Evolutionary conservation across 768 basidiomycete genomes (phyloP).

Genomic region (Harrya chromipes): DNA sequence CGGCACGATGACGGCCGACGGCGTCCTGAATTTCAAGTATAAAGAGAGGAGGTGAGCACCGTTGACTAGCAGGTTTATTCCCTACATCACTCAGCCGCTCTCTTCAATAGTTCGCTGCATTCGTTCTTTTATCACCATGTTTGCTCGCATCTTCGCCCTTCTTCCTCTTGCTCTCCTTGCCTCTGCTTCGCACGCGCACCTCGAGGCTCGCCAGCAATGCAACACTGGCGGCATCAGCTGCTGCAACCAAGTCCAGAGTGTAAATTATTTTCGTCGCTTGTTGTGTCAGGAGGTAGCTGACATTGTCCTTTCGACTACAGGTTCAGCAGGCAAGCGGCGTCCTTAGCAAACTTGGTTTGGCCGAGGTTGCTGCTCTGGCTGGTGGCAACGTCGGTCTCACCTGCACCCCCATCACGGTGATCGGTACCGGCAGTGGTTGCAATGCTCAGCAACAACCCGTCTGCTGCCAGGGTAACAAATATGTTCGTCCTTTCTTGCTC

Average conservation of each 20-base stretch:
- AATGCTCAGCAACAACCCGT: background rate
- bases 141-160: conserved; percentile 18
- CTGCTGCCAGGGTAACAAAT: conserved; percentile 4
- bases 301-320: background rate
- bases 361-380: background rate
- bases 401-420: conserved; percentile 6
- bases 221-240: conserved; percentile 8
- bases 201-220: conserved; percentile 11
- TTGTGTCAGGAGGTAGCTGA: too few species aligned
- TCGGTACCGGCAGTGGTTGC: conserved; percentile 7
- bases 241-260: conserved; percentile 2
- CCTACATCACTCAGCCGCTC: too few species aligned
- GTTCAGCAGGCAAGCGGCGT: background rate
- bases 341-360: background rate
- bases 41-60: too few species aligned
- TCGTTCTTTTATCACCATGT: background rate
- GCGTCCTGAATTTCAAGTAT: too few species aligned
- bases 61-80: too few species aligned
- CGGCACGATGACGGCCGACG: too few species aligned
- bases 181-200: conserved; percentile 10
- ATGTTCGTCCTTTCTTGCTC: background rate
- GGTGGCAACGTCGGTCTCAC: conserved; percentile 6
- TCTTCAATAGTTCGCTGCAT: too few species aligned
- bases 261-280: too few species aligned
- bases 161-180: conserved; percentile 13